Conservation (phyloP, 139 green algal genomes). For the Eudorina sp. region DNA sequence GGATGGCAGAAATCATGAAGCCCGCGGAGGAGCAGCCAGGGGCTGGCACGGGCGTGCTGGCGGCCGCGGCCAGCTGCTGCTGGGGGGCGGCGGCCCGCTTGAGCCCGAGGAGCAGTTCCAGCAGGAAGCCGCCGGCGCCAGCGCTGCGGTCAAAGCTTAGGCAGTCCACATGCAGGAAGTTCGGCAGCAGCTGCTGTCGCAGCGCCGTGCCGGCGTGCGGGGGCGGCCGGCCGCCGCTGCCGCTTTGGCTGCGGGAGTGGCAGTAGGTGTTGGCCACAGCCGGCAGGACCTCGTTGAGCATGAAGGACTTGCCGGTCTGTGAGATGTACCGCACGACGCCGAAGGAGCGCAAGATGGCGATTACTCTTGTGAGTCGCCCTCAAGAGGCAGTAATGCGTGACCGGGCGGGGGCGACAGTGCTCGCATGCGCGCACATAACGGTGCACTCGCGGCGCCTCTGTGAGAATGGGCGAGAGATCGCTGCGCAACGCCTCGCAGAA, state of each 20-base stretch:
- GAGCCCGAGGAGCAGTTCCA: background rate
- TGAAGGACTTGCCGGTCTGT: slow-evolving; percentile 41
- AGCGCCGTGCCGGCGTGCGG: background rate
- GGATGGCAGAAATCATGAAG: background rate
- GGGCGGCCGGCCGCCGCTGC: background rate
- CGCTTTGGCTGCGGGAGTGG: background rate
- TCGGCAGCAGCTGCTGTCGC: background rate
- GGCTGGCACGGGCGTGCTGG: background rate
- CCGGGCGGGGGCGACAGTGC: no score
- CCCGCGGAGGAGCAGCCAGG: background rate
- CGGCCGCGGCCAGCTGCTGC: slow-evolving; percentile 19
- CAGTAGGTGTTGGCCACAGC: slow-evolving; percentile 10
- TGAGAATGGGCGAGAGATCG: background rate
- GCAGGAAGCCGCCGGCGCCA: background rate
- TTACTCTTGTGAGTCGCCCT: no score
- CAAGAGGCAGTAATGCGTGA: no score
- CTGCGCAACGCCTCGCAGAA: no score
- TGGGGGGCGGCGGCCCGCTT: background rate
- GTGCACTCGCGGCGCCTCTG: background rate
- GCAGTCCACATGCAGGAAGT: slow-evolving; percentile 31
- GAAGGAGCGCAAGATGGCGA: background rate
- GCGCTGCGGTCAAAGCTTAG: background rate
- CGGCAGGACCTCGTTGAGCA: slow-evolving; percentile 33
- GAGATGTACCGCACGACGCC: background rate
- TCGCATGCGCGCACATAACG: no score